Evolutionary conservation across 192 early-diverging fungal genomes (phyloP), one percentile per base, ranked within the genome.

Genomic region (Jimgerdemannia flammicorona): DNA sequence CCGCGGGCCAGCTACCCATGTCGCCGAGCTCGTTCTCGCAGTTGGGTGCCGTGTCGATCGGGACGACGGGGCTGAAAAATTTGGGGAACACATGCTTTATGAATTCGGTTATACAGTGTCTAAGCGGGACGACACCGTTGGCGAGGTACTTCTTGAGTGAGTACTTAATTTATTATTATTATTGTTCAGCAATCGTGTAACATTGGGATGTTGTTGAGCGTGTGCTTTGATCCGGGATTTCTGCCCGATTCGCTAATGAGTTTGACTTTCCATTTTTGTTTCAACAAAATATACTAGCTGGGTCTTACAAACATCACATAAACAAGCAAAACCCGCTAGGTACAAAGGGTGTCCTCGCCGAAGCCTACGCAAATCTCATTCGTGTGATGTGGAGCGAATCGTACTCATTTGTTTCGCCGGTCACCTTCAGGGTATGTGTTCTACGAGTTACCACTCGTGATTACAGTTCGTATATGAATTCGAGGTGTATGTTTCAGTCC

Each of bases 1-100:
- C 29, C 29, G 29, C 29, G 29, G 29, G 29, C 29, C 29, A 29
- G 29, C 29, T 29, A 29, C 93, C 75, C 6, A 71, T 77, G 7
- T 74, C 74, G 3, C 74, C 64, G 42, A 81, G 82, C 29, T 29
- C 29, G 29, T 29, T 29, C 29, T 84, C 75, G 64, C 78, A 72
- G 44, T 72, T 84, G 40, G 87, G 87, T n/a, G 79, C 86, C 0
- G 82, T 76, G 9, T 64, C 83, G 40, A 88, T 90, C 54, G 90
- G 89, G 59, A 75, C 87, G 3, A 90, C 87, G 73, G 95, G 95
- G 3, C 85, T 96, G 68, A 81, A 80, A 64, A 96, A 96, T 77
- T 79, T 96, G n/a, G 95, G 95, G 8, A 96, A 96, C 78, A 95
- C 95, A 0, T 96, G 95, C 83, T 96, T 92, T 75, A 96, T 96